These are phyloP conservation scores for Suillus spraguei DNA, from an alignment of 768 basidiomycete species.

Conservation along the genomic window DNA sequence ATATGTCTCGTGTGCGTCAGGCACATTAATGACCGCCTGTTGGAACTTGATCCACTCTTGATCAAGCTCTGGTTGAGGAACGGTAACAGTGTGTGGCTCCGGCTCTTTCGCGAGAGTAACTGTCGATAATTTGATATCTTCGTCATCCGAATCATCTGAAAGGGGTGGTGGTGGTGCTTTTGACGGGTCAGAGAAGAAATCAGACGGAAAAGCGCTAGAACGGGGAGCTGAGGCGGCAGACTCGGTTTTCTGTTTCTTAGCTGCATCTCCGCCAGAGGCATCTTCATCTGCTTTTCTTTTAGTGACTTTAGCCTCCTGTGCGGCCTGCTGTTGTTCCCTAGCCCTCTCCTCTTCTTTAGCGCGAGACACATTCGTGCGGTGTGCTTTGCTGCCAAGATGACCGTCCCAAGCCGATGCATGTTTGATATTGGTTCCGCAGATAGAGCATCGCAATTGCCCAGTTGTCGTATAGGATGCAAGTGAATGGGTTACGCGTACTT, in stretches of 20 bases:
- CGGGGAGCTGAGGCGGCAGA: conserved; percentile 13
- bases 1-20: conserved; percentile 51
- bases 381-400: conserved; percentile 79
- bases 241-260: conserved; percentile 34
- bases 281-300: conserved; percentile 36
- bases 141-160: conserved; percentile 44
- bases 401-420: conserved; percentile 87
- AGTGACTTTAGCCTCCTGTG: conserved; percentile 38
- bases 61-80: conserved; percentile 48
- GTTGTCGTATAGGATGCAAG: conserved; percentile 65
- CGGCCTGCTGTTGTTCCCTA: conserved; percentile 38
- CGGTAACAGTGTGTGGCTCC: not conserved
- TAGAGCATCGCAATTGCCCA: conserved; percentile 71
- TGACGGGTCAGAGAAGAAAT: conserved; percentile 84
- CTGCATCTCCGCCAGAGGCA: conserved; percentile 29
- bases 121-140: conserved; percentile 33
- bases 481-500: conserved; percentile 71
- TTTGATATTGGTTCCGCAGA: conserved; percentile 66
- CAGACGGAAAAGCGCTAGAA: conserved; percentile 49
- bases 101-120: conserved; percentile 12
- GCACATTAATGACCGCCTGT: conserved; percentile 54
- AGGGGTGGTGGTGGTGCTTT: conserved; percentile 43
- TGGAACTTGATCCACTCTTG: conserved; percentile 78
- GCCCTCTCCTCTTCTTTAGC: conserved; percentile 56
- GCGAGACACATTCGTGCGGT: conserved; percentile 66